phyloP scores from a whole-genome alignment of 2,329 filamentous ascomycete genomes.

The Xylariaceae sp. region DNA sequence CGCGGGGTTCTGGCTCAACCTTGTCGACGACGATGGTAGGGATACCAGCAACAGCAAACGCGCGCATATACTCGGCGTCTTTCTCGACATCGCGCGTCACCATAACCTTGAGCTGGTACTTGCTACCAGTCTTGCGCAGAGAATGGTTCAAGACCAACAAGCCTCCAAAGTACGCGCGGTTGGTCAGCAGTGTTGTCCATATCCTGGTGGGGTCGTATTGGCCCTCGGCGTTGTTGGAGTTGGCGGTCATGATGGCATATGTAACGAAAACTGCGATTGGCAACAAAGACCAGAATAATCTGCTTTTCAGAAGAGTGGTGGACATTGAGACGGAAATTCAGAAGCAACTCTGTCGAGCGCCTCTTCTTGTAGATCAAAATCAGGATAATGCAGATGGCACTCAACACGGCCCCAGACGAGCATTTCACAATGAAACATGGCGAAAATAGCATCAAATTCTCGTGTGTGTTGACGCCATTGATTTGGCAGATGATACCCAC shows the following conservation, averaged over 20 bases:
- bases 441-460: neutral
- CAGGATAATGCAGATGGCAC: neutral
- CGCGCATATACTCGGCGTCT: constrained; percentile 33
- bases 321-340: neutral
- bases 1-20: constrained; percentile 31
- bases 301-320: neutral
- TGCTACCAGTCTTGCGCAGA: constrained; percentile 24
- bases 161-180: constrained; percentile 30
- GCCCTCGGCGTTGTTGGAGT: constrained; percentile 3
- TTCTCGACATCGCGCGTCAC: constrained; percentile 31
- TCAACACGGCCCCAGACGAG: neutral
- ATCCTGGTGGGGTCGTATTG: constrained; percentile 30
- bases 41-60: constrained; percentile 30
- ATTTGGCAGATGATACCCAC: constrained; percentile 9
- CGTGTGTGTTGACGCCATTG: constrained; percentile 14
- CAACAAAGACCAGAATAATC: too few relatives aligned
- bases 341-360: neutral
- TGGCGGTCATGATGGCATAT: constrained; percentile 9
- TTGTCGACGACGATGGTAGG: constrained; percentile 32
- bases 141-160: constrained; percentile 29
- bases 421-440: too few relatives aligned
- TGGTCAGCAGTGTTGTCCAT: constrained; percentile 32
- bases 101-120: constrained; percentile 31
- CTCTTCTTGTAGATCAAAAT: neutral
- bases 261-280: too few relatives aligned